Evolutionary conservation across 306 rosid genomes (phyloP).

Genomic region (Quercus parvula): DNA sequence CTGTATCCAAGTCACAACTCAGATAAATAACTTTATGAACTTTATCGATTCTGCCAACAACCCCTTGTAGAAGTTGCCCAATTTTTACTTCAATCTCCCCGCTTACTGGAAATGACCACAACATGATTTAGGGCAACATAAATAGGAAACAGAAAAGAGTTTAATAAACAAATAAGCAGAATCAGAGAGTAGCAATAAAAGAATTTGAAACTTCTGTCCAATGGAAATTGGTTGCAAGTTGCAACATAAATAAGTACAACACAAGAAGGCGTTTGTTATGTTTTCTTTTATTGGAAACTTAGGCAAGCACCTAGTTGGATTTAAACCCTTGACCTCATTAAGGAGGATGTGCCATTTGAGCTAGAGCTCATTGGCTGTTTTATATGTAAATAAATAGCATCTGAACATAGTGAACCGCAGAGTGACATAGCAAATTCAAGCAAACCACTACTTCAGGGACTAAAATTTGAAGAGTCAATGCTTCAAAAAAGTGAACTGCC

Average conservation of each 20-base stretch:
- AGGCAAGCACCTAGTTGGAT: too few relatives aligned
- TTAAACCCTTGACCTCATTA: too few relatives aligned
- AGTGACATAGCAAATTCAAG: background rate
- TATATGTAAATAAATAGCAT: too few relatives aligned
- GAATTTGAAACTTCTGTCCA: background rate
- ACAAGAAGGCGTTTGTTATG: background rate
- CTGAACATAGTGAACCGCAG: background rate
- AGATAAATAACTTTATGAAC: constrained; percentile 70
- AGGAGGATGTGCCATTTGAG: too few relatives aligned
- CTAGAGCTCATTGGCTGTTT: too few relatives aligned
- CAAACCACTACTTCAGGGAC: background rate
- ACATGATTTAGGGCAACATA: background rate
- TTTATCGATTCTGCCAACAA: constrained; percentile 76
- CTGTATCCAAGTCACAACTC: constrained; percentile 59
- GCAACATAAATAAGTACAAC: background rate
- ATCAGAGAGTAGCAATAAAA: background rate
- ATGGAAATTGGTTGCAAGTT: background rate
- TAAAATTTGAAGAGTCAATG: background rate
- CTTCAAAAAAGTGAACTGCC: background rate
- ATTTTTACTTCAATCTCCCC: constrained; percentile 36
- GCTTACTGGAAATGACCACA: constrained; percentile 37
- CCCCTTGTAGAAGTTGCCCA: constrained; percentile 77
- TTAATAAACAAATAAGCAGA: background rate
- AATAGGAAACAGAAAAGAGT: background rate
- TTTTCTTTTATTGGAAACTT: too few relatives aligned